Percentiles rank a stretch among this genome's conserved stretches.
phyloP scores from a whole-genome alignment of 345 rosid genomes.

The Cardamine resedifolia region DNA sequence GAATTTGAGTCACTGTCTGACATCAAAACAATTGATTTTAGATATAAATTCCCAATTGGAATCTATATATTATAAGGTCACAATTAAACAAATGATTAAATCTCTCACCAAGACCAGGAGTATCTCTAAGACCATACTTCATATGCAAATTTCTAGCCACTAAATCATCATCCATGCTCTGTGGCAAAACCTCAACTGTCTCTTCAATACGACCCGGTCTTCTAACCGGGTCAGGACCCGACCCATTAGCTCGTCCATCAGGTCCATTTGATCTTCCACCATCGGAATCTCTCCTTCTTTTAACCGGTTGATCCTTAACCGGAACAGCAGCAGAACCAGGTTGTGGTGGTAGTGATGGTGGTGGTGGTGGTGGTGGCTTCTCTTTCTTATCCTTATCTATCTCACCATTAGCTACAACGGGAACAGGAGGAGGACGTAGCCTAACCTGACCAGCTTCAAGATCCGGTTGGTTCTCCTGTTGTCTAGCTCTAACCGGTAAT shows the following conservation, averaged over 20 bases:
- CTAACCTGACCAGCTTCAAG: slow-evolving; percentile 67
- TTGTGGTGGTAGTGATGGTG: background rate
- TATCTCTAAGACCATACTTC: slow-evolving; percentile 88
- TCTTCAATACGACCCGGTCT: slow-evolving; percentile 64
- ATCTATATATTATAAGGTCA: background rate
- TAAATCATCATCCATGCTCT: slow-evolving; percentile 58
- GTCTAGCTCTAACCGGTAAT: slow-evolving; percentile 48
- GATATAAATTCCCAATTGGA: slow-evolving; percentile 16
- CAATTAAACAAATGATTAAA: slow-evolving; percentile 4
- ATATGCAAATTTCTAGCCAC: slow-evolving; percentile 65
- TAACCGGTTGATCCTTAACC: slow-evolving; percentile 62
- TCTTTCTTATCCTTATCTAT: slow-evolving; percentile 39
- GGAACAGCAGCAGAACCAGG: slow-evolving; percentile 18
- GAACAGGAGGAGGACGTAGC: slow-evolving; percentile 27
- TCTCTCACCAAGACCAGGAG: slow-evolving; percentile 87
- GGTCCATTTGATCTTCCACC: slow-evolving; percentile 51
- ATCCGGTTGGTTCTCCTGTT: slow-evolving; percentile 55
- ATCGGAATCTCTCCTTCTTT: slow-evolving; percentile 85
- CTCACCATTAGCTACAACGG: slow-evolving; percentile 36
- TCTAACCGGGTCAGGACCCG: slow-evolving; percentile 41
- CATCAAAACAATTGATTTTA: slow-evolving; percentile 12
- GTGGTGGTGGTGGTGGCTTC: slow-evolving; percentile 17
- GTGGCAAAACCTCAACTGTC: slow-evolving; percentile 61
- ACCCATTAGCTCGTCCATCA: slow-evolving; percentile 43
- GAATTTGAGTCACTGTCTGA: slow-evolving; percentile 19